Percentiles rank a stretch among this genome's conserved stretches.
phyloP scores from a whole-genome alignment of 176 grass and related monocot species.

The Tillandsia leiboldiana region DNA sequence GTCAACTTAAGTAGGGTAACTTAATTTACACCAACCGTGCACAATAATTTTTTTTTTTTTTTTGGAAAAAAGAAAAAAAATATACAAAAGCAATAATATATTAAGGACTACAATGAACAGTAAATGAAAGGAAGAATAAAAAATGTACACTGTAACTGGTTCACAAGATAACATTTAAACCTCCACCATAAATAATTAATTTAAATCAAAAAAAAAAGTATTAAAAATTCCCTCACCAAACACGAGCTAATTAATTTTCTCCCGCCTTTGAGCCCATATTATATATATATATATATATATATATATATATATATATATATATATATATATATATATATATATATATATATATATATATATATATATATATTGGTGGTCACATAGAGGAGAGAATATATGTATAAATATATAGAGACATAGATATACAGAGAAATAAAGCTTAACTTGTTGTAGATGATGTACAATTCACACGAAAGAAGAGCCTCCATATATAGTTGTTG shows the following conservation, averaged over 20 bases:
- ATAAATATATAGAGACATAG: neutral
- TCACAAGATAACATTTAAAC: constrained; percentile 19
- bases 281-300: constrained; percentile 21
- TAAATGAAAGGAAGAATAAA: constrained; percentile 24
- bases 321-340: constrained; percentile 29
- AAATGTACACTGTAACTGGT: constrained; percentile 57
- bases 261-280: constrained; percentile 27
- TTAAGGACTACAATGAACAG: neutral
- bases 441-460: constrained; percentile 16
- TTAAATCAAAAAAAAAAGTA: constrained; percentile 24
- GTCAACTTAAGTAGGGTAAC: constrained; percentile 17
- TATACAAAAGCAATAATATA: constrained; percentile 1
- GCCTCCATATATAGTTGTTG: neutral
- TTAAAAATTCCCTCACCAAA: constrained; percentile 15
- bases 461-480: constrained; percentile 19
- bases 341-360: constrained; percentile 24
- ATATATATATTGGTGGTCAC: constrained; percentile 22
- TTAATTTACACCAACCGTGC: neutral
- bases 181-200: constrained; percentile 47
- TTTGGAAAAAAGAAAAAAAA: neutral
- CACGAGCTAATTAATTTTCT: constrained; percentile 23
- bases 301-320: constrained; percentile 26
- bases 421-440: constrained; percentile 26
- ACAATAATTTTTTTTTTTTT: constrained; percentile 11
- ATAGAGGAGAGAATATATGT: constrained; percentile 19